Conservation (phyloP, 73 alveolate genomes). For the Breviolum minutum region DNA sequence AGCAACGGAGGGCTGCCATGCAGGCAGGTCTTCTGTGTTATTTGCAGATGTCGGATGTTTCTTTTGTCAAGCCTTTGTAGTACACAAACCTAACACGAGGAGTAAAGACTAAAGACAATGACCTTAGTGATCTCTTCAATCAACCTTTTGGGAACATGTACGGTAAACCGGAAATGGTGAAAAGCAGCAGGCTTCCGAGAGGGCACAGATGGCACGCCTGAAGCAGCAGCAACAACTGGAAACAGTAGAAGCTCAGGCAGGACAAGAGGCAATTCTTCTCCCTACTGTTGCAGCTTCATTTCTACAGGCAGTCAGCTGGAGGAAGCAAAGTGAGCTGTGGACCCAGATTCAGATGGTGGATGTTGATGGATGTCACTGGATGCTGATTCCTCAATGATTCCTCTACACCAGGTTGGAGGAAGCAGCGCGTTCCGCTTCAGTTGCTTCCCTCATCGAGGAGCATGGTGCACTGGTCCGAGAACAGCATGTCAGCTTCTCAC, state of each 20-base stretch:
- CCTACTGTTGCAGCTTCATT: background rate
- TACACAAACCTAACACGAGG: too few relatives aligned
- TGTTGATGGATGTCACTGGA: background rate
- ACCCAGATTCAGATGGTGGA: background rate
- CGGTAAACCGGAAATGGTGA: too few relatives aligned
- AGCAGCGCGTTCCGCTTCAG: conserved; percentile 43
- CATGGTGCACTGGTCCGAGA: conserved; percentile 49
- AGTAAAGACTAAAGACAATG: too few relatives aligned
- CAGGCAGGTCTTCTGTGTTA: background rate
- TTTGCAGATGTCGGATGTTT: too few relatives aligned
- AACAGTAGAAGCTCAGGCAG: conserved; percentile 23
- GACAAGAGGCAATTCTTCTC: background rate
- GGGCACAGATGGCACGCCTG: conserved; percentile 69
- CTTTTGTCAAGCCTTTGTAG: background rate
- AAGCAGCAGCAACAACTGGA: conserved; percentile 38
- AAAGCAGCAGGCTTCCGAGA: conserved; percentile 34
- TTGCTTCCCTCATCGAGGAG: conserved; percentile 28
- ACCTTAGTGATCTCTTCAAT: too few relatives aligned
- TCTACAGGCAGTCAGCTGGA: conserved; percentile 19
- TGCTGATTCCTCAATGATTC: background rate
- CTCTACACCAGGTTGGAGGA: background rate
- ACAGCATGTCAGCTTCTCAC: conserved; percentile 35
- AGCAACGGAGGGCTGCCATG: conserved; percentile 62
- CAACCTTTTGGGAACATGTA: too few relatives aligned
- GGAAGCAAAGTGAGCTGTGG: conserved; percentile 20